These are phyloP conservation scores for Barnettozyma siamensis DNA, from an alignment of 805 yeast genomes.

Conservation along the genomic window DNA sequence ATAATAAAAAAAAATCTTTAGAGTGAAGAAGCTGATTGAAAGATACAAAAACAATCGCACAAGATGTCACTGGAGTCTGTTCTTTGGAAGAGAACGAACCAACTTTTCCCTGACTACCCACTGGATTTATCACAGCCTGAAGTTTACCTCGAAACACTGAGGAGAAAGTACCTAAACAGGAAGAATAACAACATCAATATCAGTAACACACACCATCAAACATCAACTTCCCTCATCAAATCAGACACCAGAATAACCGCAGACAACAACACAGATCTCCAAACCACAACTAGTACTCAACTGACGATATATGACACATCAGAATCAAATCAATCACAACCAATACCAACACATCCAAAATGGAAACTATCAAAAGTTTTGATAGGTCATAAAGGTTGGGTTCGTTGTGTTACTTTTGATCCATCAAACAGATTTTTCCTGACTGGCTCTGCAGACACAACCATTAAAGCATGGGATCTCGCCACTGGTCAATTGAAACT, in stretches of 20 bases:
- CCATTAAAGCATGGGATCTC: constrained; percentile 88
- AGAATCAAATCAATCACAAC: neutral
- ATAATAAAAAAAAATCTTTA: too few relatives aligned
- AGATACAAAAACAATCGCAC: too few relatives aligned
- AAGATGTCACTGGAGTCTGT: neutral
- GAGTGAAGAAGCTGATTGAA: too few relatives aligned
- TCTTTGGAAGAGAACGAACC: neutral
- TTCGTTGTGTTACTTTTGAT: constrained; percentile 73
- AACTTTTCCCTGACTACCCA: neutral
- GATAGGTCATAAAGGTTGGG: constrained; percentile 93
- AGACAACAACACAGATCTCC: neutral
- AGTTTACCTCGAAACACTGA: neutral
- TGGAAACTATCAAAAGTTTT: constrained; percentile 74
- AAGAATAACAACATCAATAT: neutral
- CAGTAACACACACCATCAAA: too few relatives aligned
- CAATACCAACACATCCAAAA: constrained; percentile 37
- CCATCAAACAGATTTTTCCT: constrained; percentile 89
- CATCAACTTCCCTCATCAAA: constrained; percentile 6
- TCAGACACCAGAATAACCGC: neutral
- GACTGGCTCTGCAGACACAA: constrained; percentile 84
- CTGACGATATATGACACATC: neutral
- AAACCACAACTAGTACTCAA: neutral
- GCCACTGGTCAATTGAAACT: constrained; percentile 64
- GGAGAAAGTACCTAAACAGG: neutral
- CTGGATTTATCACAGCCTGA: constrained; percentile 1